phyloP scores from a whole-genome alignment of 2,329 filamentous ascomycete species.

The Byssochlamys sp. region DNA sequence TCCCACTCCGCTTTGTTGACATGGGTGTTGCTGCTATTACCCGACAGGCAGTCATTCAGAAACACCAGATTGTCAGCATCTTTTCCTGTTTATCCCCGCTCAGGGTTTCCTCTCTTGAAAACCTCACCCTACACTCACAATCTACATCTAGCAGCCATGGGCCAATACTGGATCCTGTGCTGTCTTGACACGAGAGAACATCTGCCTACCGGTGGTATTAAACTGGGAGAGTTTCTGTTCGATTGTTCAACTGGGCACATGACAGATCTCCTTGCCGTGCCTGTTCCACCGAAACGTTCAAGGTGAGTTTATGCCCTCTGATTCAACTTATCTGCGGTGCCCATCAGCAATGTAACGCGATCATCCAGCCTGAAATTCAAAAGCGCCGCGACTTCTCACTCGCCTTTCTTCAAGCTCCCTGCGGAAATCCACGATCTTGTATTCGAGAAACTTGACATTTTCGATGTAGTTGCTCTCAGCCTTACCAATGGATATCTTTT shows the following conservation, averaged over 20 bases:
- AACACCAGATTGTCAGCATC: too few species aligned
- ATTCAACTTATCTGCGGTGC: background rate
- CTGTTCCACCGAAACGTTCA: background rate
- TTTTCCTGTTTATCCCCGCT: too few species aligned
- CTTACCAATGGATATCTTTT: conserved; percentile 12
- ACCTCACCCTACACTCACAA: too few species aligned
- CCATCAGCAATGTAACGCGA: background rate
- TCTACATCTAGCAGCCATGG: background rate
- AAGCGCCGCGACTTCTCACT: background rate
- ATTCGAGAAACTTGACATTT: background rate
- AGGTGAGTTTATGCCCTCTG: background rate
- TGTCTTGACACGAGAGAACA: background rate
- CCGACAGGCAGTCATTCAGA: background rate
- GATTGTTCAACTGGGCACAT: background rate
- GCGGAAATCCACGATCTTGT: background rate
- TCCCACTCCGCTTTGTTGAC: background rate
- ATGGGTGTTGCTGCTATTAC: background rate
- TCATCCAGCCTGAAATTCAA: background rate
- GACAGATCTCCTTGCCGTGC: background rate
- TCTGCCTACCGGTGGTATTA: background rate
- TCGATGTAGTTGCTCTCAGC: conserved; percentile 10
- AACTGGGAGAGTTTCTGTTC: background rate
- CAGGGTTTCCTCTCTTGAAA: too few species aligned
- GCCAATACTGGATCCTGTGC: background rate
- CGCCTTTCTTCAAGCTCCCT: background rate